Evolutionary conservation across 2,329 filamentous ascomycete genomes (phyloP), one percentile per base, ranked within the genome.

Genomic region (Thyridium curvatum): DNA sequence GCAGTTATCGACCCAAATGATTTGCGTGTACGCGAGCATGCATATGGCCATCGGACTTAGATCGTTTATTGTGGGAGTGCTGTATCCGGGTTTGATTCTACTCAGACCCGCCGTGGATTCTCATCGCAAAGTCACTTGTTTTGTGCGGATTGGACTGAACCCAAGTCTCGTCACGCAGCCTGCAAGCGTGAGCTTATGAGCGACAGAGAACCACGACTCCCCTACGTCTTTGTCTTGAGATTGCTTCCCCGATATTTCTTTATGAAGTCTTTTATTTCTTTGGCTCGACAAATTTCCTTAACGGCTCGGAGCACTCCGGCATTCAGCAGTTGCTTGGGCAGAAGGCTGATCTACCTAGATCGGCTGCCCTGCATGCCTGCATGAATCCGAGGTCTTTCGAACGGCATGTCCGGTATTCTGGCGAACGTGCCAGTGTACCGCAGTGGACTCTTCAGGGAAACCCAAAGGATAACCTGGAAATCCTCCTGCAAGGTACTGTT

Each of bases 1-100:
- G 60, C 46, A 57, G 58, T 38, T 65, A 65, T 52, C 61, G 64
- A 51, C 60, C 63, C 36, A 65, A 64, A 64, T 69, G 65, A 68
- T 61, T 26, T 26, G 21, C 21, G 21, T 26, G 21, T 26, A 26
- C 21, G 21, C 21, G 47, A 39, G 46, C 43, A 10, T 13, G 21
- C 40, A 38, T 39, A 46, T 38, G 47, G 46, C 50, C 46, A 42
- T 48, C 44, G 32, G 40, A 40, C 43, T 42, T 39, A 47, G 38
- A 46, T 46, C 37, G 40, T 40, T 43, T 45, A 39, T 35, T 37
- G 32, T 49, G 46, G 47, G 51, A 44, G 48, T 26, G 21, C 21
- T 26, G 21, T 26, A 26, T 26, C 21, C 10, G 21, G 21, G 21
- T 26, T 26, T 26, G 21, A 26, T 6, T 26, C 21, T 26, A 26